Evolutionary conservation across 768 basidiomycete genomes (phyloP).

Genomic region (Pisolithus sp.): DNA sequence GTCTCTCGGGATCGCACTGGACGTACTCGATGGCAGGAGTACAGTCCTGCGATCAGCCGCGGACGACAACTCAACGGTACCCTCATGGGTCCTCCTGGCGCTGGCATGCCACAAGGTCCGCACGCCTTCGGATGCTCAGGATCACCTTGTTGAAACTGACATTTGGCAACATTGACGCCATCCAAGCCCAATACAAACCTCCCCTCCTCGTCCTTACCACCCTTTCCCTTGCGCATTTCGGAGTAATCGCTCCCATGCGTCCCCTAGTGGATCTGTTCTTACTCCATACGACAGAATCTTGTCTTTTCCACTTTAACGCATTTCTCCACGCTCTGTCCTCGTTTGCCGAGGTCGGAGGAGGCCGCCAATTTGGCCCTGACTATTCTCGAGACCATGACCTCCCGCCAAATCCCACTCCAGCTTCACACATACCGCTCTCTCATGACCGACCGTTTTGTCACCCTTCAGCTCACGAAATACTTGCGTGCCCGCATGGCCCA

Average conservation of each 20-base stretch:
- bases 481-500: slow-evolving; percentile 38
- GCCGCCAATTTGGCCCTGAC: slow-evolving; percentile 34
- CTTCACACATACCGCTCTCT: slow-evolving; percentile 38
- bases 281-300: slow-evolving; percentile 15
- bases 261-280: slow-evolving; percentile 40
- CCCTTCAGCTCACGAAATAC: slow-evolving; percentile 42
- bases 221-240: slow-evolving; percentile 44
- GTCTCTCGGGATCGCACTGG: slow-evolving; percentile 29
- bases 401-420: slow-evolving; percentile 35
- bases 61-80: background rate
- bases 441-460: slow-evolving; percentile 45
- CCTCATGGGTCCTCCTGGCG: slow-evolving; percentile 52
- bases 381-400: slow-evolving; percentile 43
- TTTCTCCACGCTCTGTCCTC: slow-evolving; percentile 46
- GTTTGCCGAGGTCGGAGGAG: slow-evolving; percentile 34
- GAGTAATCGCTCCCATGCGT: slow-evolving; percentile 41
- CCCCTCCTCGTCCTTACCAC: slow-evolving; percentile 42
- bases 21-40: slow-evolving; percentile 10
- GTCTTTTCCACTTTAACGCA: slow-evolving; percentile 41
- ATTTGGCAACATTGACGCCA: slow-evolving; percentile 30
- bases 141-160: slow-evolving; percentile 39
- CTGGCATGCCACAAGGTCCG: slow-evolving; percentile 42
- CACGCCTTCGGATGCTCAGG: slow-evolving; percentile 40
- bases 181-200: slow-evolving; percentile 31
- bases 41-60: background rate